Percentiles rank a stretch among this genome's conserved stretches.
These are phyloP conservation scores for Eucalyptus erythrocorys DNA, from an alignment of 345 rosid species.

Conservation along the genomic window DNA sequence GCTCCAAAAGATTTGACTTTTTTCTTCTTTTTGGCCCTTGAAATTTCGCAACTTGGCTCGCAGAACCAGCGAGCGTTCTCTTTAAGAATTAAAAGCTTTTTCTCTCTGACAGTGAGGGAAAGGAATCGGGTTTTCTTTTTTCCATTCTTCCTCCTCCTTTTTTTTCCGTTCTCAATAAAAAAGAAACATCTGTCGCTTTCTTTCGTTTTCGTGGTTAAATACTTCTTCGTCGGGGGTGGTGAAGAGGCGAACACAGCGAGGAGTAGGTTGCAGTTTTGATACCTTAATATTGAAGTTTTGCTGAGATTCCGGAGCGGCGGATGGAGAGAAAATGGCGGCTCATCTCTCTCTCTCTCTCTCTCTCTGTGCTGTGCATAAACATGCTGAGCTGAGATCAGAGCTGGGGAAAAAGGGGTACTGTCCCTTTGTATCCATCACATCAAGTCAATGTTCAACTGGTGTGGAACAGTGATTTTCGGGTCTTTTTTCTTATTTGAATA, in stretches of 20 bases:
- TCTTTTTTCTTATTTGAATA: not conserved
- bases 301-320: not conserved
- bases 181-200: not conserved
- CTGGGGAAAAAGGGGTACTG: not conserved
- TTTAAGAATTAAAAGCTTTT: not conserved
- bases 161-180: not conserved
- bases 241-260: not conserved
- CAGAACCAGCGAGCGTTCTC: not conserved
- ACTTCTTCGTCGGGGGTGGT: not conserved
- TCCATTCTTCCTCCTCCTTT: not conserved
- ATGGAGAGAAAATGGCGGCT: not conserved
- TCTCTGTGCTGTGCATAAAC: not conserved
- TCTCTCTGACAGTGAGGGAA: not conserved
- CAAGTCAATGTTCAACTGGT: not conserved
- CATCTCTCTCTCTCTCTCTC: not conserved
- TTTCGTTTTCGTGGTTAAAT: not conserved
- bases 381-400: not conserved
- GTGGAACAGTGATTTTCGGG: not conserved
- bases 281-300: not conserved
- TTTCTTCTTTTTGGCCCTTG: not conserved
- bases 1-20: not conserved
- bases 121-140: not conserved
- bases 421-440: not conserved
- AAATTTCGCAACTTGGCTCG: not conserved
- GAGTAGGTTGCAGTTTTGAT: not conserved